Conservation (phyloP, 129 eudicot species). For the Deinandra increscens region DNA sequence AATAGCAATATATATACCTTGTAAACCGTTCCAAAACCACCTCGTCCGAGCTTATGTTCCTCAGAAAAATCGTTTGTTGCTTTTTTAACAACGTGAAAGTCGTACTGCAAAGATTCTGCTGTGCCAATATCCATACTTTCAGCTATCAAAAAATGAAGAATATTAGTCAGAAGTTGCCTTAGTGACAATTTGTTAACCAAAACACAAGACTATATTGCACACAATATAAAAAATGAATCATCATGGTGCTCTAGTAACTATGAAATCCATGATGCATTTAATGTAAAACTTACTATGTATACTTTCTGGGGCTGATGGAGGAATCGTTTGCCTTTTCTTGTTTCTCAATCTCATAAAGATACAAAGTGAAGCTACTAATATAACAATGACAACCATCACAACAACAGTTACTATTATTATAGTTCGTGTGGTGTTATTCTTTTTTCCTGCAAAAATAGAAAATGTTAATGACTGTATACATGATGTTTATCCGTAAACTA, state of each 20-base stretch:
- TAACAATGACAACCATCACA: not conserved
- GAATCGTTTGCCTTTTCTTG: not conserved
- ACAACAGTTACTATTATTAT: not conserved
- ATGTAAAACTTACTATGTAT: slow-evolving; percentile 18
- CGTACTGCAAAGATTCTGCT: too few relatives aligned
- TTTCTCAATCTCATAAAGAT: slow-evolving; percentile 1
- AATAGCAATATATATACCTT: not conserved
- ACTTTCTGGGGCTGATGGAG: not conserved
- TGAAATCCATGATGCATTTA: not conserved
- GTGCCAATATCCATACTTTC: not conserved
- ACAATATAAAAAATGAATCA: not conserved
- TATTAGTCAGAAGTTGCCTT: not conserved
- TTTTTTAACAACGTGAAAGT: too few relatives aligned
- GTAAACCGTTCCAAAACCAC: too few relatives aligned
- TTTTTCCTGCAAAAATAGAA: slow-evolving; percentile 14
- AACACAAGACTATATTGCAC: too few relatives aligned
- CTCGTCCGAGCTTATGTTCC: too few relatives aligned
- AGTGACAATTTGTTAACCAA: not conserved
- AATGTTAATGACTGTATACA: too few relatives aligned
- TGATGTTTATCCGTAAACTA: too few relatives aligned
- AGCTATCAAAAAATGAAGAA: not conserved
- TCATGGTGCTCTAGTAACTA: not conserved
- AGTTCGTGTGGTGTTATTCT: not conserved
- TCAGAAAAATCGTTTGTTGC: too few relatives aligned
- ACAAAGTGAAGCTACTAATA: not conserved